These are phyloP conservation scores for Wallacemonas collosoma DNA, from an alignment of 208 protist species.

Conservation along the genomic window DNA sequence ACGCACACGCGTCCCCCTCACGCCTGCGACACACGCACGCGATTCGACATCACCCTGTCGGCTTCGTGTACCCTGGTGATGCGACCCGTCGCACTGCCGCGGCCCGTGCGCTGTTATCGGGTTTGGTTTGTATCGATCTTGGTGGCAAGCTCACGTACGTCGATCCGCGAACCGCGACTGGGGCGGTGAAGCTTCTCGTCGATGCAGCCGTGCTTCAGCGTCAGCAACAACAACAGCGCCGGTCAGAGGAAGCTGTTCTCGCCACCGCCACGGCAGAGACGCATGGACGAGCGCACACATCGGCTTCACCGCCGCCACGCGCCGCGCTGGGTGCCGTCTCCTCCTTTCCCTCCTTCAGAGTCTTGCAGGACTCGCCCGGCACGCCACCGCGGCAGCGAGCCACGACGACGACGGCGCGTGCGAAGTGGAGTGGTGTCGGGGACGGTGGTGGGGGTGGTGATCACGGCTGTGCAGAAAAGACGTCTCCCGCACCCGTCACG, in stretches of 20 bases:
- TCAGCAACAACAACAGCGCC: not conserved
- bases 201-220: constrained; percentile 33
- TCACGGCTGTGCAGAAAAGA: no score
- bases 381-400: no score
- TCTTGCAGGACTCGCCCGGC: no score
- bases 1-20: not conserved
- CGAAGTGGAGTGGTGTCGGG: no score
- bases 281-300: not conserved
- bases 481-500: no score
- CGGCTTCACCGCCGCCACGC: not conserved
- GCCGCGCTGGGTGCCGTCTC: not conserved
- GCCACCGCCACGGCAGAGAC: not conserved
- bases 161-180: constrained; percentile 31
- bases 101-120: not conserved
- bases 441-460: no score
- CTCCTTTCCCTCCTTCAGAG: no score
- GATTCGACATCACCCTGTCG: not conserved
- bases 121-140: constrained; percentile 33
- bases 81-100: not conserved
- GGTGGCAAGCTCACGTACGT: constrained; percentile 40
- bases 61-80: constrained; percentile 14
- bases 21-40: constrained; percentile 3
- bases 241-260: not conserved
- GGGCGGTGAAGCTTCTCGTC: constrained; percentile 30
- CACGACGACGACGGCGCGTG: no score